Base-by-base conservation (phyloP, 768 basidiomycete genomes). In the Pleurotus citrinopileatus region DNA sequence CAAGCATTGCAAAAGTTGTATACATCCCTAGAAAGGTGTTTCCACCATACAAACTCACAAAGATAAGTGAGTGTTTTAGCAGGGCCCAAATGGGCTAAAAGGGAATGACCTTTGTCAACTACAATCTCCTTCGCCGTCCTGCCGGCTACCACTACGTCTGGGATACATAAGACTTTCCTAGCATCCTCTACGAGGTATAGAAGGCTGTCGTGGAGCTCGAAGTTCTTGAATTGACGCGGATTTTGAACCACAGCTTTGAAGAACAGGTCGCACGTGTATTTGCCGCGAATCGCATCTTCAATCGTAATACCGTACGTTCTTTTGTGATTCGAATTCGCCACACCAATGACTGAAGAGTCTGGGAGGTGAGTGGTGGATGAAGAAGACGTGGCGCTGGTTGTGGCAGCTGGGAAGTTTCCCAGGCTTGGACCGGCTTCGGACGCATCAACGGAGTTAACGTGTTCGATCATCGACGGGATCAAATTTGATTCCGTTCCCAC, bases 21-120 rank as follows among this genome's bases (percentile, higher is more conserved):
- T 0, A 65, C 46, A 27, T 75, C 70, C 0, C 17, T 3, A 0
- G 48, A 57, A 57, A 75, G 66, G 61, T 45, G 20, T 13, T 59
- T 54, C 57, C 59, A 65, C 47, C 42, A 63, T 3, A 55, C 56
- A 8, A 57, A 28, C 27, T 71, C 61, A 5, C 59, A 34, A 0
- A 73, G 55, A 42, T 68, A 69, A 0, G 52, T 17, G 0, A 70
- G 8, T 0, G 71, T 75, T 46, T 75, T 75, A 2, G 13, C 3
- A 0, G 54, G n/a, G 6, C 73, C 72, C 0, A 75, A 34, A 42
- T 70, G 62, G 0, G 68, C 71, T 0, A 72, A 37, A 13, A 60
- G 26, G 8, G 23, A 63, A 52, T 55, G 67, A 50, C 13, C 60
- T 17, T 42, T 70, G 0, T 54, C 52, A 0, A 74, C 72, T 0